These are phyloP conservation scores for Colletotrichum navitas DNA, from an alignment of 2,329 filamentous ascomycete genomes.

Conservation along the genomic window DNA sequence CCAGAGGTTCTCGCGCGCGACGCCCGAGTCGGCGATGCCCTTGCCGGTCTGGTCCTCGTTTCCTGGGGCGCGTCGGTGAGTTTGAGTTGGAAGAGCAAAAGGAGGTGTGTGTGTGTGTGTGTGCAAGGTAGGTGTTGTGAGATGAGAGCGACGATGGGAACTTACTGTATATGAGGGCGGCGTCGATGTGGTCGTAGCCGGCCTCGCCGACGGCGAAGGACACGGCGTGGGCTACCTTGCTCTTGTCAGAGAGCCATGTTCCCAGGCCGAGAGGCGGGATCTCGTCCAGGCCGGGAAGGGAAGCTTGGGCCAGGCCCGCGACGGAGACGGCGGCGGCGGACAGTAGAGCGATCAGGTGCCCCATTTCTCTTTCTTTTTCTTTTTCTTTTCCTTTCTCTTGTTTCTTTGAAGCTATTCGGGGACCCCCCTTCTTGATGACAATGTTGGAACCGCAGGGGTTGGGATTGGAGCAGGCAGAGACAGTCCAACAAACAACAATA, in stretches of 20 bases:
- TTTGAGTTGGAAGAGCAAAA: too few relatives aligned
- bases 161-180: constrained; percentile 63
- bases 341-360: constrained; percentile 5
- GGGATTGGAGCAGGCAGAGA: too few relatives aligned
- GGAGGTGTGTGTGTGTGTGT: too few relatives aligned
- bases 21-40: constrained; percentile 59
- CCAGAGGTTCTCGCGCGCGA: constrained; percentile 63
- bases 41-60: constrained; percentile 67
- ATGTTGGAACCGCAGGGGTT: fast-evolving
- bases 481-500: too few relatives aligned
- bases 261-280: constrained; percentile 50
- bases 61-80: constrained; percentile 44
- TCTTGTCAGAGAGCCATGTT: constrained; percentile 73
- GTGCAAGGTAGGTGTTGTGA: too few relatives aligned
- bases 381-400: background rate
- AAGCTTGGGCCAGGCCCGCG: constrained; percentile 29
- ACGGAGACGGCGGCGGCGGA: background rate
- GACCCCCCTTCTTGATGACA: background rate
- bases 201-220: constrained; percentile 58
- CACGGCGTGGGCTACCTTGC: constrained; percentile 70
- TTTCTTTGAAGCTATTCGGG: background rate
- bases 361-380: constrained; percentile 1
- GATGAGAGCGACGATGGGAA: constrained; percentile 41
- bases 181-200: constrained; percentile 71
- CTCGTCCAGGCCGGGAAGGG: constrained; percentile 19